Evolutionary conservation across 2,329 filamentous ascomycete species (phyloP), one percentile per base, ranked within the genome.

Genomic region (Arthrobotrys iridis): DNA sequence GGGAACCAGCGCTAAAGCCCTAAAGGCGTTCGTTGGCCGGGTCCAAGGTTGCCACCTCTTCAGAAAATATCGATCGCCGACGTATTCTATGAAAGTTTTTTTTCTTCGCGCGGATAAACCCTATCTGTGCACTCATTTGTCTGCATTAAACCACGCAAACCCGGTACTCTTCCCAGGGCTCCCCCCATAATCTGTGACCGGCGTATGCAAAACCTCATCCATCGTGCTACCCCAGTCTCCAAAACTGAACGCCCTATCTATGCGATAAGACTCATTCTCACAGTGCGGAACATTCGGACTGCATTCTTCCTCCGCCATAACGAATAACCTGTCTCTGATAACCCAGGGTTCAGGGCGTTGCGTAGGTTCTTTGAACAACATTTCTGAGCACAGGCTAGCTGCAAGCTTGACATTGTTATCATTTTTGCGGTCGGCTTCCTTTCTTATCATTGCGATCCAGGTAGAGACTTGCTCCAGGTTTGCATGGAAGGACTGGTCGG

Each of bases 401-500:
- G 63, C 63, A 7, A 57, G 71, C 35, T 68, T 66, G 40, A 68
- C 48, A 18, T 75, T 75, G 33, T 3, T 50, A 28, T 75, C 72
- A 18, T 50, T 81, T 79, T 73, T 82, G 10, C 64, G 57, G 65
- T 86, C 62, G 15, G 87, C 87, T 15, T 89, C 87, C 70, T 87
- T 87, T 26, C 87, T 86, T 6, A 92, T 82, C 2, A 82, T 82
- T 0, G 83, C 83, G 83, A 91, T 90, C 91, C 91, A 93, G 10
- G 84, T 85, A 76, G 90, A 87, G 1, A 93, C 85, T 80, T 91
- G 90, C 15, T 87, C 86, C 0, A 90, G 83, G 78, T 92, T 91
- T 77, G 87, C 87, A 81, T 93, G 90, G 81, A 91, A 93, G 0
- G 89, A 91, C 0, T 89, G 86, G 81, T 93, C 90, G 86, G 85